Conservation (phyloP, 371 early-diverging fungal genomes). For the Haplosporangium sp. region DNA sequence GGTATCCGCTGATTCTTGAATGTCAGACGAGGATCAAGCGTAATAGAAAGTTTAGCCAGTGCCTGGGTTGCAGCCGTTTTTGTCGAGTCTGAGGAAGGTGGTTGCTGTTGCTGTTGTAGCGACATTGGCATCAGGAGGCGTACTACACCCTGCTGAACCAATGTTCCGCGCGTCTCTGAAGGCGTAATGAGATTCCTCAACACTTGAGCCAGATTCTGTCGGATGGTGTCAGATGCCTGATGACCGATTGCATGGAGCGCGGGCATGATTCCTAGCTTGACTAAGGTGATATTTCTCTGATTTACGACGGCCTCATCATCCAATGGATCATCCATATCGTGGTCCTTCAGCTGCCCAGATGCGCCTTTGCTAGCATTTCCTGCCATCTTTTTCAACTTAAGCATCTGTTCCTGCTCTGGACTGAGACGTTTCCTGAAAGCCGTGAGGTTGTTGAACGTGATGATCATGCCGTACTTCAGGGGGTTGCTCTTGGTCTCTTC, state of each 20-base stretch:
- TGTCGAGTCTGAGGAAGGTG: conserved; percentile 27
- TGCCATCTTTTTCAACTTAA: conserved; percentile 77
- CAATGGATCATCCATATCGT: conserved; percentile 60
- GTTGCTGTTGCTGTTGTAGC: conserved; percentile 29
- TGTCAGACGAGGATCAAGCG: conserved; percentile 87
- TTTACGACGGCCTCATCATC: conserved; percentile 74
- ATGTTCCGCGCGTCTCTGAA: conserved; percentile 72
- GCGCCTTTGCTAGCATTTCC: conserved; percentile 60
- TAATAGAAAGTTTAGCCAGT: conserved; percentile 91
- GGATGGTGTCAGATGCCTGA: conserved; percentile 66
- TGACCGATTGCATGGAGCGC: conserved; percentile 67
- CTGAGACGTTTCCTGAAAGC: conserved; percentile 72
- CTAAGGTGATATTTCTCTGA: conserved; percentile 62
- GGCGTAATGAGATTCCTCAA: conserved; percentile 79
- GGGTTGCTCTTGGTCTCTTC: conserved; percentile 56
- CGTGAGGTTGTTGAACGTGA: conserved; percentile 78
- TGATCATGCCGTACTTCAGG: conserved; percentile 74
- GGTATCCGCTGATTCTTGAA: conserved; percentile 74
- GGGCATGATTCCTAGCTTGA: conserved; percentile 69
- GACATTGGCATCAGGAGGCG: conserved; percentile 69
- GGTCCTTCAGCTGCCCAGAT: conserved; percentile 20
- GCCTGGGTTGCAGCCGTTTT: conserved; percentile 77
- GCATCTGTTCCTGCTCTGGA: conserved; percentile 85
- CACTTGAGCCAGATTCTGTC: conserved; percentile 73
- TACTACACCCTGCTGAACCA: conserved; percentile 89